Percentiles rank a stretch among this genome's conserved stretches.
Conservation (phyloP, 768 basidiomycete species). For the Basidioascus undulatus region DNA sequence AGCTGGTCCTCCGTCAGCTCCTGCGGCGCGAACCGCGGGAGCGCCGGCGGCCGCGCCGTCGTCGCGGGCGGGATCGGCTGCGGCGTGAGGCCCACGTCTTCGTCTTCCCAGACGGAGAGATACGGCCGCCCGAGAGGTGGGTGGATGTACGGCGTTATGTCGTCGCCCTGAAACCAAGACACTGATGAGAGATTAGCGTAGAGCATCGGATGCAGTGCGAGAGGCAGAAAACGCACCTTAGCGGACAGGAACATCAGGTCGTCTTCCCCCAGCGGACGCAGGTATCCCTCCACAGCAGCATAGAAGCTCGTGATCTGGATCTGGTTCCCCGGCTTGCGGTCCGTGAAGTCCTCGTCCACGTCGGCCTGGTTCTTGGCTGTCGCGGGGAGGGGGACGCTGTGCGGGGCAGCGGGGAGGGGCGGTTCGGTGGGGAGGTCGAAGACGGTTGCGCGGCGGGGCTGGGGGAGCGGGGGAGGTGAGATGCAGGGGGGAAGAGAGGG, state of each 20-base stretch:
- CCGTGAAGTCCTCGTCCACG: conserved; percentile 73
- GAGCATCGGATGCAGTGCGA: background rate
- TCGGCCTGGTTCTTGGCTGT: conserved; percentile 57
- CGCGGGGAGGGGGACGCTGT: too few species aligned
- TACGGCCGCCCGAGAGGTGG: conserved; percentile 77
- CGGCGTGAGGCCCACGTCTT: conserved; percentile 26
- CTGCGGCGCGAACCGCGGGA: conserved; percentile 32
- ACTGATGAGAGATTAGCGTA: background rate
- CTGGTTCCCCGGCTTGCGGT: conserved; percentile 35
- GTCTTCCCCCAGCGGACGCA: conserved; percentile 75
- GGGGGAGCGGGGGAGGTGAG: too few species aligned
- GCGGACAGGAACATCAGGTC: conserved; percentile 83
- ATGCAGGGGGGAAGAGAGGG: too few species aligned
- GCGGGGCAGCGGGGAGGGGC: too few species aligned
- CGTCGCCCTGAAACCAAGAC: conserved; percentile 29
- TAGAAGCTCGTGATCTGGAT: conserved; percentile 42
- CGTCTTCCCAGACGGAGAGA: conserved; percentile 75
- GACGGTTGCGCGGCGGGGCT: too few species aligned
- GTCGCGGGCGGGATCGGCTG: background rate
- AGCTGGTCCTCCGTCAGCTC: conserved; percentile 49
- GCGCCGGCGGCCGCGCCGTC: conserved; percentile 4
- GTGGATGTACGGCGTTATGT: conserved; percentile 62
- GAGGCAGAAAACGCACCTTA: conserved; percentile 23
- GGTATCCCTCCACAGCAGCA: conserved; percentile 65
- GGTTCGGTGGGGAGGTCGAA: too few species aligned